These are phyloP conservation scores for Bryopsis sp. DNA, from an alignment of 139 green algal species.

Conservation along the genomic window DNA sequence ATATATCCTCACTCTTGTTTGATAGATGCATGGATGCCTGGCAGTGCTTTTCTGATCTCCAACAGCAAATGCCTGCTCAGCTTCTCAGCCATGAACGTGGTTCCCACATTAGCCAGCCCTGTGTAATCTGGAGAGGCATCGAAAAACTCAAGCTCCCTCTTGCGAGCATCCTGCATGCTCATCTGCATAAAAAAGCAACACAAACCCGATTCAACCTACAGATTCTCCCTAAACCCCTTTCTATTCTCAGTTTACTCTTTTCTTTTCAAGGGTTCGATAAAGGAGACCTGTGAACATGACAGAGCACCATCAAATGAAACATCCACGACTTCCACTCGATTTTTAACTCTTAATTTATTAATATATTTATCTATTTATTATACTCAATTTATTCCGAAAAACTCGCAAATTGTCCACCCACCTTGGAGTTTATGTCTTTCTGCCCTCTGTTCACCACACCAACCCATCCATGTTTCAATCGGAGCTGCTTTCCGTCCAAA, in stretches of 20 bases:
- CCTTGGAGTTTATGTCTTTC: slow-evolving; percentile 75
- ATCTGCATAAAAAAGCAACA: slow-evolving; percentile 32
- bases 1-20: slow-evolving; percentile 25
- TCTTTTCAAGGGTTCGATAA: too few species aligned
- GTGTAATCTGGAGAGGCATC: slow-evolving; percentile 30
- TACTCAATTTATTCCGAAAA: too few species aligned
- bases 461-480: slow-evolving; percentile 84
- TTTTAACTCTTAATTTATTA: too few species aligned
- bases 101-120: slow-evolving; percentile 56
- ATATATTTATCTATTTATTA: too few species aligned
- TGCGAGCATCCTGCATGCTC: slow-evolving; percentile 55
- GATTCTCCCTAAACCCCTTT: too few species aligned
- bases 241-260: too few species aligned
- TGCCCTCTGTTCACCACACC: slow-evolving; percentile 87
- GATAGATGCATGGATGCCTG: slow-evolving; percentile 70
- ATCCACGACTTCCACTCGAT: too few species aligned
- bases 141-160: slow-evolving; percentile 78
- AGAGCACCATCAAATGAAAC: too few species aligned
- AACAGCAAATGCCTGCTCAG: slow-evolving; percentile 66
- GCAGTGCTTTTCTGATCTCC: slow-evolving; percentile 75
- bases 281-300: too few species aligned
- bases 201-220: too few species aligned
- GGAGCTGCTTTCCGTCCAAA: slow-evolving; percentile 57
- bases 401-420: slow-evolving; percentile 22
- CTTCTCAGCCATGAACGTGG: slow-evolving; percentile 62